These are phyloP conservation scores for Fraxinus paxiana DNA, from an alignment of 305 asterid species.

Conservation along the genomic window DNA sequence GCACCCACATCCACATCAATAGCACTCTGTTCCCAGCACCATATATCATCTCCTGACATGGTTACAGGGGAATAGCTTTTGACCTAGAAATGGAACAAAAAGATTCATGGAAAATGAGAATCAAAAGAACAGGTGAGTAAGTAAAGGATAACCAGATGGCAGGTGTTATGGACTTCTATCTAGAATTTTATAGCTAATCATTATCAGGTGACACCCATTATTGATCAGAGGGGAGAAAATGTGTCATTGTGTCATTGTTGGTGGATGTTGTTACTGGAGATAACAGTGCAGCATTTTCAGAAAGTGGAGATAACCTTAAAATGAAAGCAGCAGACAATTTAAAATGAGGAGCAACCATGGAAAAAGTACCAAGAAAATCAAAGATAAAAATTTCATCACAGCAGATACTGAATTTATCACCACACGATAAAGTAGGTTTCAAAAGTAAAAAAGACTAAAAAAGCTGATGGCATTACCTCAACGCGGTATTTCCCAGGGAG, in stretches of 20 bases:
- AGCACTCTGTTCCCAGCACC: conserved; percentile 90
- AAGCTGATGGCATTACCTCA: conserved; percentile 59
- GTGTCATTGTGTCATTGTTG: background rate
- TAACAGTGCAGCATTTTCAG: conserved; percentile 4
- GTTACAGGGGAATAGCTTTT: conserved; percentile 44
- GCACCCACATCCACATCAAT: conserved; percentile 60
- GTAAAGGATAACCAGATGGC: background rate
- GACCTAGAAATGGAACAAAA: conserved; percentile 48
- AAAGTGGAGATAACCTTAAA: conserved; percentile 12
- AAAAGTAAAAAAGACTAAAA: conserved; percentile 16
- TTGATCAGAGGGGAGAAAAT: background rate
- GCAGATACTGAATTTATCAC: conserved; percentile 5
- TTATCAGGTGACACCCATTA: conserved; percentile 12
- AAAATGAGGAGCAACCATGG: background rate
- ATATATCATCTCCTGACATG: conserved; percentile 60
- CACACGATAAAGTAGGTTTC: background rate
- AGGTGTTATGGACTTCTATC: conserved; percentile 12
- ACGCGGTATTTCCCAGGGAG: conserved; percentile 88
- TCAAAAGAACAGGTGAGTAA: background rate
- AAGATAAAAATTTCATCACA: background rate
- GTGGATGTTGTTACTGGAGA: conserved; percentile 8
- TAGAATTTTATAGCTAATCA: conserved; percentile 6
- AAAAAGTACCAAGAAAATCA: background rate
- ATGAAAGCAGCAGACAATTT: background rate
- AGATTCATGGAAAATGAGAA: conserved; percentile 11